Base-by-base conservation (phyloP, 768 basidiomycete genomes). In the Amanita polypyramis region DNA sequence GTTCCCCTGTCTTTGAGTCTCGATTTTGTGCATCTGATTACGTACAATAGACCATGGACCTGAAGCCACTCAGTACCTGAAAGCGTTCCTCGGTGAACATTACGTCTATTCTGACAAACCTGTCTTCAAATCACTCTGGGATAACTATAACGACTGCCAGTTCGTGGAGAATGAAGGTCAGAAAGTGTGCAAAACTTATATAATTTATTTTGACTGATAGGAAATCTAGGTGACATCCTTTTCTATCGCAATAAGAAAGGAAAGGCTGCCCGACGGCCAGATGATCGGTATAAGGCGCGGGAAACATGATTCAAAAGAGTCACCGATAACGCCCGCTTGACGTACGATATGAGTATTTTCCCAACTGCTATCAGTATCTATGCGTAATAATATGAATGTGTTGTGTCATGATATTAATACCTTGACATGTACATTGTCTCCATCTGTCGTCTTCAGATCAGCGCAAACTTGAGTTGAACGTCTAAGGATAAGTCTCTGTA, bases 111-210 rank as follows among this genome's bases (percentile, higher is more conserved):
- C 67, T 11, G 62, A 67, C 30, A 60, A 58, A n/a, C 66, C 67
- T 5, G 61, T 58, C 11, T 72, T 72, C 60, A 61, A 65, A 53
- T 70, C 74, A 6, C 67, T 79, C 12, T 79, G 76, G 70, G 65
- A 73, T 0, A 72, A 64, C 34, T 80, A 79, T 60, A 78, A 75
- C 51, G 58, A 66, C 37, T 79, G 77, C 58, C 69, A 73, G 42
- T 80, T 79, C 54, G 74, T 80, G 20, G 77, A 80, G 50, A 72
- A 80, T 43, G 65, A 76, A 32, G 77, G 75, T 66, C 36, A 47
- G 59, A 43, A 10, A 29, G n/a, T 2, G n/a, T 2, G 2, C 9
- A 7, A 15, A 0, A 25, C 12, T 39, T 25, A n/a, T n/a, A n/a
- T 44, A 10, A 11, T 44, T 1, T 11, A 8, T 3, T 49, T 39